These are phyloP conservation scores for Echinochloa phyllopogon DNA, from an alignment of 176 grass and related monocot species.

Conservation along the genomic window DNA sequence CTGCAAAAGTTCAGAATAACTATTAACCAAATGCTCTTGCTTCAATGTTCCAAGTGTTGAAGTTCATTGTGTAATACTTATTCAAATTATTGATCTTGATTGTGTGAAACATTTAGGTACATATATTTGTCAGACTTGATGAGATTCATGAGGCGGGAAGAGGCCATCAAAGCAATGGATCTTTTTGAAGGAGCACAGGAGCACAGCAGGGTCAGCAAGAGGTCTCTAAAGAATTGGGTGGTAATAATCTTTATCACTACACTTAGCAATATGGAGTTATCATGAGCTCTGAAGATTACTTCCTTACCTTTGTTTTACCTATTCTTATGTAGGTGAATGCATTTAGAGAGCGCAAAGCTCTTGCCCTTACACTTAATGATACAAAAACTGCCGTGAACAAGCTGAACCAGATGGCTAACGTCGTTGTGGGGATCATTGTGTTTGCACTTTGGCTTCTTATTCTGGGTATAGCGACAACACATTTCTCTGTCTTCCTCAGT, in stretches of 20 bases:
- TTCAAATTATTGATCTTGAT: background rate
- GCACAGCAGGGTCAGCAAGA: slow-evolving; percentile 70
- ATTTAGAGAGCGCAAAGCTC: slow-evolving; percentile 73
- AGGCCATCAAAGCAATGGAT: slow-evolving; percentile 67
- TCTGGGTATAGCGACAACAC: slow-evolving; percentile 60
- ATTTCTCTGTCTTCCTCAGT: slow-evolving; percentile 66
- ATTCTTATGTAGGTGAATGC: slow-evolving; percentile 60
- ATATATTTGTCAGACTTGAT: slow-evolving; percentile 83
- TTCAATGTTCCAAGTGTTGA: background rate
- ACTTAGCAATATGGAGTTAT: slow-evolving; percentile 1
- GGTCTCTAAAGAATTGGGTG: slow-evolving; percentile 91
- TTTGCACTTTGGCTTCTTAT: slow-evolving; percentile 66
- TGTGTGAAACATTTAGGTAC: slow-evolving; percentile 56
- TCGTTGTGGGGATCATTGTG: slow-evolving; percentile 55
- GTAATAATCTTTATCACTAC: slow-evolving; percentile 58
- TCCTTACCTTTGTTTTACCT: slow-evolving; percentile 26
- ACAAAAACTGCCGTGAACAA: slow-evolving; percentile 78
- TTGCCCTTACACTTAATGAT: slow-evolving; percentile 68
- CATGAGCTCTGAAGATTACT: background rate
- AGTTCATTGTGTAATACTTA: background rate
- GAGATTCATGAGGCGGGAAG: slow-evolving; percentile 77
- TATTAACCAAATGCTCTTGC: background rate
- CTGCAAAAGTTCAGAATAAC: background rate
- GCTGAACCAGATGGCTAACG: slow-evolving; percentile 60
- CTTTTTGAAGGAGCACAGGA: slow-evolving; percentile 88